Conservation (phyloP, 1,139 yeast genomes). For the Saccharomyces hybrid region DNA sequence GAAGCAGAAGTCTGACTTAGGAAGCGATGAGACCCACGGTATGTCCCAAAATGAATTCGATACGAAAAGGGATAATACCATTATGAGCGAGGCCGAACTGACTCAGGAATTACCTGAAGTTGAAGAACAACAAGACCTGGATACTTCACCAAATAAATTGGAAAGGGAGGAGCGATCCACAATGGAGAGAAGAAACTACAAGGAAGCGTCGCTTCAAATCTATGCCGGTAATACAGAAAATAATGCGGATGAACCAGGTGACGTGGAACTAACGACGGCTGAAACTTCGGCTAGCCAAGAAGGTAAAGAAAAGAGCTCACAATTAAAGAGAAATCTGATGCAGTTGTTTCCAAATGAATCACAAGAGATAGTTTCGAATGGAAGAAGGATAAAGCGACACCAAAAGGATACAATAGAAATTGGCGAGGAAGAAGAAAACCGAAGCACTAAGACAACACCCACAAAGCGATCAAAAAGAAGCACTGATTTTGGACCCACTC, state of each 20-base stretch:
- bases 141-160: neutral
- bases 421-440: neutral
- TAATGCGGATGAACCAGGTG: neutral
- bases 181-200: neutral
- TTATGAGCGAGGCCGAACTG: constrained; percentile 23
- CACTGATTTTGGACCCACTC: neutral
- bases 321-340: neutral
- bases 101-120: constrained; percentile 30
- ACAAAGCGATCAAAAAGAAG: neutral
- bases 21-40: neutral
- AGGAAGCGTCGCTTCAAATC: neutral
- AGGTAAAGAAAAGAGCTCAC: neutral
- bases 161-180: neutral
- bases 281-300: neutral
- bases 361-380: neutral
- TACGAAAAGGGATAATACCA: constrained; percentile 6
- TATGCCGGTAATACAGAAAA: neutral
- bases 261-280: neutral
- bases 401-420: neutral
- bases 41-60: constrained; percentile 1
- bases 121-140: constrained; percentile 12
- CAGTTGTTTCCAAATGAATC: neutral
- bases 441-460: neutral
- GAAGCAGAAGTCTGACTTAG: constrained; percentile 2
- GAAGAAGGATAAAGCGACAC: constrained; percentile 1